phyloP scores from a whole-genome alignment of 345 rosid species.

The Fremontodendron californicum region DNA sequence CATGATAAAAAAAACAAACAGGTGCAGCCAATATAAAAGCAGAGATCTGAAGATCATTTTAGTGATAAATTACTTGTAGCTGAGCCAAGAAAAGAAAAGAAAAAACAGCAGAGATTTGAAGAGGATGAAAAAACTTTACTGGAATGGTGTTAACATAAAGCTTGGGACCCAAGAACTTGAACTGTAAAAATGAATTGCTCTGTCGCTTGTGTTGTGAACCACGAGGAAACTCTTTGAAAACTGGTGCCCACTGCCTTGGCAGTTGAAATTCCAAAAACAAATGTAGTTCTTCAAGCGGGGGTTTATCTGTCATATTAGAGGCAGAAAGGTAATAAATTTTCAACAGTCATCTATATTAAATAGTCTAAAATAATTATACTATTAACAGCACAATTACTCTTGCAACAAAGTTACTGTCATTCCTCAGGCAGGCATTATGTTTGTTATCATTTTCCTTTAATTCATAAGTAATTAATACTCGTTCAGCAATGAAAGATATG shows the following conservation, averaged over 20 bases:
- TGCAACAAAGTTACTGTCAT: background rate
- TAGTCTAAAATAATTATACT: background rate
- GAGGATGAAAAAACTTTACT: conserved; percentile 35
- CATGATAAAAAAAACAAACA: background rate
- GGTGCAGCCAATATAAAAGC: background rate
- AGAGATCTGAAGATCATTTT: background rate
- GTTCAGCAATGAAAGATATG: background rate
- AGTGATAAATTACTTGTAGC: background rate
- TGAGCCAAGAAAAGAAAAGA: background rate
- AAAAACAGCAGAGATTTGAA: background rate
- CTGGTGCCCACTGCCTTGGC: conserved; percentile 97
- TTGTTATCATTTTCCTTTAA: background rate
- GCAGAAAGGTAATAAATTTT: background rate
- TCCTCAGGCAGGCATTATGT: background rate
- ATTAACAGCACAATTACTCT: background rate
- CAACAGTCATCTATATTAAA: background rate
- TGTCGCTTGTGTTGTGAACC: conserved; percentile 81
- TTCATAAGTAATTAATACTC: background rate
- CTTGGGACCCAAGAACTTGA: conserved; percentile 88
- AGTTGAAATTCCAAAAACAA: conserved; percentile 93
- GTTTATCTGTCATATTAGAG: conserved; percentile 60
- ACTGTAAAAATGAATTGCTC: conserved; percentile 63
- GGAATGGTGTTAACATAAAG: conserved; percentile 74
- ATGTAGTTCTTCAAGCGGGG: conserved; percentile 84
- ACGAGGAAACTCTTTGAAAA: conserved; percentile 88